These are phyloP conservation scores for Ogataea philodendri DNA, from an alignment of 805 yeast species.

Conservation along the genomic window DNA sequence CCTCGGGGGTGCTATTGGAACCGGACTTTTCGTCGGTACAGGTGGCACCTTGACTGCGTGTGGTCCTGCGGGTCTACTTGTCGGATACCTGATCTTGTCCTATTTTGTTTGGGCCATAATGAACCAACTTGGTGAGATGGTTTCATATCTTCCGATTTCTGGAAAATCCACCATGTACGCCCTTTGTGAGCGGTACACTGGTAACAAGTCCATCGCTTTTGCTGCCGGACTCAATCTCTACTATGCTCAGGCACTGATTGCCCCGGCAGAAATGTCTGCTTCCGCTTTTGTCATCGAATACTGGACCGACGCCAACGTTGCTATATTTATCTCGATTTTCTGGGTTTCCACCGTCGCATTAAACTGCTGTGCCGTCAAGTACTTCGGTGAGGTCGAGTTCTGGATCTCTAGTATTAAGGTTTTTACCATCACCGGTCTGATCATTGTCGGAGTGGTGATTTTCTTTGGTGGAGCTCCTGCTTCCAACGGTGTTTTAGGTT, in stretches of 20 bases:
- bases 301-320: slow-evolving; percentile 60
- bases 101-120: slow-evolving; percentile 63
- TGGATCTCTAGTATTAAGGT: slow-evolving; percentile 68
- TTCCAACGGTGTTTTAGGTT: slow-evolving; percentile 42
- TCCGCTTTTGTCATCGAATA: slow-evolving; percentile 61
- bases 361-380: slow-evolving; percentile 52
- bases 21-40: slow-evolving; percentile 51
- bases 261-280: slow-evolving; percentile 63
- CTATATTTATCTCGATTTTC: slow-evolving; percentile 58
- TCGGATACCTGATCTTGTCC: slow-evolving; percentile 63
- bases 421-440: slow-evolving; percentile 59
- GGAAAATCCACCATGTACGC: slow-evolving; percentile 68
- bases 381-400: slow-evolving; percentile 55
- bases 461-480: slow-evolving; percentile 68
- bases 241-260: slow-evolving; percentile 49
- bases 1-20: slow-evolving; percentile 70
- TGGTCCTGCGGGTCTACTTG: slow-evolving; percentile 46
- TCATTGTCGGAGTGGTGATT: slow-evolving; percentile 53
- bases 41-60: slow-evolving; percentile 36
- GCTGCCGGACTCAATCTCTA: slow-evolving; percentile 50
- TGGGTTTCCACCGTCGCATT: slow-evolving; percentile 44
- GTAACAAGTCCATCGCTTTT: slow-evolving; percentile 57
- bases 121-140: slow-evolving; percentile 67
- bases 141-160: slow-evolving; percentile 56
- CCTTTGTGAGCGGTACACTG: slow-evolving; percentile 31